Evolutionary conservation across 2,329 filamentous ascomycete species (phyloP).

Genomic region (Neodidymelliopsis sp.): DNA sequence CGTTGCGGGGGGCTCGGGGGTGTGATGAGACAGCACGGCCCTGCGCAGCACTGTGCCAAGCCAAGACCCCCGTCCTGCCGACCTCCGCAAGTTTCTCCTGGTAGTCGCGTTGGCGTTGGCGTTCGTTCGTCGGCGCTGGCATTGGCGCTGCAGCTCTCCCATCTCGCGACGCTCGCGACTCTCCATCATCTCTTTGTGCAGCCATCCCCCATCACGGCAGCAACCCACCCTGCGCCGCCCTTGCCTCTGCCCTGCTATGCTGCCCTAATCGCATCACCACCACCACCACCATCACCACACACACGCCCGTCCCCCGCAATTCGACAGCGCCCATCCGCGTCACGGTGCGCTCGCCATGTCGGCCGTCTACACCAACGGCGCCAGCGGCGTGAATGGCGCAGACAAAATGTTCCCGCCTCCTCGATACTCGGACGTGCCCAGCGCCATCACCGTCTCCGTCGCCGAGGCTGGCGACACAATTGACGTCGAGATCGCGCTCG

Average conservation of each 20-base stretch:
- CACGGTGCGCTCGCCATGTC: conserved; percentile 55
- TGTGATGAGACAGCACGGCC: conserved; percentile 29
- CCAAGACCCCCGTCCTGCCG: neutral
- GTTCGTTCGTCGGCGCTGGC: no score
- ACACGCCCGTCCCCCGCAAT: conserved; percentile 6
- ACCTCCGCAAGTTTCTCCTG: conserved; percentile 27
- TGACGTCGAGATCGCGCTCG: conserved; percentile 91
- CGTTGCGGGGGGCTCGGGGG: conserved; percentile 41
- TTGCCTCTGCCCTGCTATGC: conserved; percentile 27
- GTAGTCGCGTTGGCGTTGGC: no score
- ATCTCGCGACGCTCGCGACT: conserved; percentile 14
- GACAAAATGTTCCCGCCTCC: conserved; percentile 46
- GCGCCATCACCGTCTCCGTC: conserved; percentile 70
- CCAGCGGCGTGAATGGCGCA: conserved; percentile 61
- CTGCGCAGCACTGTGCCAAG: neutral
- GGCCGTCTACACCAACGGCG: conserved; percentile 54
- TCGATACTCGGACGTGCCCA: conserved; percentile 69
- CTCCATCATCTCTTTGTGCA: conserved; percentile 17
- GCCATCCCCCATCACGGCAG: conserved; percentile 27
- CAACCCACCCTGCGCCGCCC: conserved; percentile 26
- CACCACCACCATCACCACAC: neutral
- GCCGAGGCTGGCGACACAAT: conserved; percentile 67
- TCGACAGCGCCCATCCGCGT: conserved; percentile 22
- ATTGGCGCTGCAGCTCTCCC: conserved; percentile 15
- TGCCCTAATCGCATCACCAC: conserved; percentile 23